These are phyloP conservation scores for Brassica carinata DNA, from an alignment of 345 rosid genomes.

Conservation along the genomic window DNA sequence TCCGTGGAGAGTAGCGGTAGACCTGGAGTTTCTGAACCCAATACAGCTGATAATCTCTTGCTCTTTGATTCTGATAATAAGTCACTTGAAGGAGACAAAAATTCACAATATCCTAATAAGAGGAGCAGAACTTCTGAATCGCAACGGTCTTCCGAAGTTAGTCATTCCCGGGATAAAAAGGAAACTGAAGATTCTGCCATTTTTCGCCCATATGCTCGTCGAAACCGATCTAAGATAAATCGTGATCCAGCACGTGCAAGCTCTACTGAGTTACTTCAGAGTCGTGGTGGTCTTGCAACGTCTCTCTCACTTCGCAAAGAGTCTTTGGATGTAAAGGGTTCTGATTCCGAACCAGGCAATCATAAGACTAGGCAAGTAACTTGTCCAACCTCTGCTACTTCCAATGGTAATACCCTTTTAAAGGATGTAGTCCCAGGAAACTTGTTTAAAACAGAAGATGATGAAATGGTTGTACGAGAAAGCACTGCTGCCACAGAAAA, in stretches of 20 bases:
- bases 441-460: slow-evolving; percentile 45
- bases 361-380: slow-evolving; percentile 54
- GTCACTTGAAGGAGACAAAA: slow-evolving; percentile 59
- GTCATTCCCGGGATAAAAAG: slow-evolving; percentile 59
- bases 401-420: slow-evolving; percentile 58
- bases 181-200: slow-evolving; percentile 95
- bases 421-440: slow-evolving; percentile 45
- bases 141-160: slow-evolving; percentile 62
- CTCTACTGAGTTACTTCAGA: slow-evolving; percentile 68
- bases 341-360: slow-evolving; percentile 49
- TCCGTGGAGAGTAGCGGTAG: slow-evolving; percentile 94
- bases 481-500: slow-evolving; percentile 38
- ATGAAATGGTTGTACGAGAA: slow-evolving; percentile 43
- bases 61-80: slow-evolving; percentile 79
- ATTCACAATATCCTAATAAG: slow-evolving; percentile 47
- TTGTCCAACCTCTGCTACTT: slow-evolving; percentile 45
- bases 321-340: slow-evolving; percentile 58
- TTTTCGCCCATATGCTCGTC: slow-evolving; percentile 91
- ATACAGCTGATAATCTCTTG: slow-evolving; percentile 81
- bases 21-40: slow-evolving; percentile 82
- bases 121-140: slow-evolving; percentile 56
- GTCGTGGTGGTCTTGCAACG: slow-evolving; percentile 65
- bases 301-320: slow-evolving; percentile 51
- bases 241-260: slow-evolving; percentile 80
- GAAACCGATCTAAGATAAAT: slow-evolving; percentile 81